A percentile compares a stretch with the other conserved stretches of the same genome.
These are phyloP conservation scores for Metarhizium anisopliae DNA, from an alignment of 2,329 filamentous ascomycete genomes.

Conservation along the genomic window DNA sequence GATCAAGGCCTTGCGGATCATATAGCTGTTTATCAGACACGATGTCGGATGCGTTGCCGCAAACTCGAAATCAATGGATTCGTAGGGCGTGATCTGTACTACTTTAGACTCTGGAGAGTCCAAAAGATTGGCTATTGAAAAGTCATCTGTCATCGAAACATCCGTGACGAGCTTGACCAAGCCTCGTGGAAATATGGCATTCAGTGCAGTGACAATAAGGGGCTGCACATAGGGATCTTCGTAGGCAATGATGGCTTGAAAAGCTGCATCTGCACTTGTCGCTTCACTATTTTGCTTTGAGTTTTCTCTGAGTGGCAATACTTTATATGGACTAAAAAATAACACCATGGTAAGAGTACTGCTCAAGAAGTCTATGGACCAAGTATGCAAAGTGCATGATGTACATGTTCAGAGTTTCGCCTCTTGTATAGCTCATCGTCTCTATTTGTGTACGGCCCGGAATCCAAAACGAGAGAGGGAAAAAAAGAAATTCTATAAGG, in stretches of 20 bases:
- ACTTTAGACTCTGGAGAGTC: constrained; percentile 32
- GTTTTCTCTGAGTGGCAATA: constrained; percentile 13
- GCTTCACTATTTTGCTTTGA: background rate
- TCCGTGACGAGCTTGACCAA: constrained; percentile 46
- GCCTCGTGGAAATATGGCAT: constrained; percentile 46
- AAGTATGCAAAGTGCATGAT: constrained; percentile 12
- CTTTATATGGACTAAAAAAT: constrained; percentile 15
- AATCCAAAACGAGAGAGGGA: constrained; percentile 3
- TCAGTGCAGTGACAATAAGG: constrained; percentile 66
- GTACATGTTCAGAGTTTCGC: constrained; percentile 15
- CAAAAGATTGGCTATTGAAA: constrained; percentile 27
- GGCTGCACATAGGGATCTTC: constrained; percentile 86
- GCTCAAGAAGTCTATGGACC: constrained; percentile 19
- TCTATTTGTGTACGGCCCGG: constrained; percentile 11
- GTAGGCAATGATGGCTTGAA: constrained; percentile 70
- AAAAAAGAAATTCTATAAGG: background rate
- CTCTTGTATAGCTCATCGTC: background rate
- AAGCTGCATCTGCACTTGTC: background rate
- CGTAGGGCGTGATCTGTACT: constrained; percentile 80
- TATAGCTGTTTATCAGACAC: constrained; percentile 75
- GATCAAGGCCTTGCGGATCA: constrained; percentile 93
- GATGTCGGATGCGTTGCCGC: constrained; percentile 52
- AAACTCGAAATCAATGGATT: constrained; percentile 76
- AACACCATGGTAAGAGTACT: constrained; percentile 23
- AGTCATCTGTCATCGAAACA: constrained; percentile 21